Evolutionary conservation across 1,139 yeast species (phyloP), one percentile per base, ranked within the genome.

Genomic region (Debaryomyces nepalensis): DNA sequence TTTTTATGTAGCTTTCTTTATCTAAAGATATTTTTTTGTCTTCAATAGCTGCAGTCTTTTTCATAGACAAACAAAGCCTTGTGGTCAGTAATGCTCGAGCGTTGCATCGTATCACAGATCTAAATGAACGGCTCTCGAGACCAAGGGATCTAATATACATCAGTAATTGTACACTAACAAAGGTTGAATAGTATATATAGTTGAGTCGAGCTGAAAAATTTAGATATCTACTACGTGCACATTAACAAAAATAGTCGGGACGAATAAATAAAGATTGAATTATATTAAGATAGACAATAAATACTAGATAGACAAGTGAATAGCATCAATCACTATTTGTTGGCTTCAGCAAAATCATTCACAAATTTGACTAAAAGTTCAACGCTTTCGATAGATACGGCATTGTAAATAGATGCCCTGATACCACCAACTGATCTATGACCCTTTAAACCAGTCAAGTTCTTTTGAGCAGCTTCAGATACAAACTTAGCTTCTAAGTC

Each of bases 391-490:
- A 81, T 70, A 7, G 82, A 63, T 35, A 93, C 87, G 10, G 98
- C 97, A 59, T 93, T 93, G 64, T 93, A 88, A 44, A 90, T 73
- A 10, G 97, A 90, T 15, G 96, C 93, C 66, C 99, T 84, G 69
- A 91, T 86, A 29, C 99, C 99, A 37, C 98, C 98, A 37, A 93
- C 98, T 7, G 97, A 87, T 63, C 99, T 81, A 63, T 93, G 98
- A 20, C 99, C 99, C 68, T 91, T 89, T 56, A 93, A 75, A 3
- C 97, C 98, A 10, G 81, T 69, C 50, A 91, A 72, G 1, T 64
- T 59, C 15, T 70, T 72, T 30, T 61, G 72, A 33, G 68, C 77
- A 19, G 79, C 81, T 40, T 75, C 81, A 48, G 79, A 69, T 48
- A 91, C 59, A 66, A 91, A 91, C 49, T 75, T 69, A 3, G 75